Evolutionary conservation across 768 basidiomycete genomes (phyloP), one percentile per base, ranked within the genome.

Genomic region (Russula virescens): DNA sequence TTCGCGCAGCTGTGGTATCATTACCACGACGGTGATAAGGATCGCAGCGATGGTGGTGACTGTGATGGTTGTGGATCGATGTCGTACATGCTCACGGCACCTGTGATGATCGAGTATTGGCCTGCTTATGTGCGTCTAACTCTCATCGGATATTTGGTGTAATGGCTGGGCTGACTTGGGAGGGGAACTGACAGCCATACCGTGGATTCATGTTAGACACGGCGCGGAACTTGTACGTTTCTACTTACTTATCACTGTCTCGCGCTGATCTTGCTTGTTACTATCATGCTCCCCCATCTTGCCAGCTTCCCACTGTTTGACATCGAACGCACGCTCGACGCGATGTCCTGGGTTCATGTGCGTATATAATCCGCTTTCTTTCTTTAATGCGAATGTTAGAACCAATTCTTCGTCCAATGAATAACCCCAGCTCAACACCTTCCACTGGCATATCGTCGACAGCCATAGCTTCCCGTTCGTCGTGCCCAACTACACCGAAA

Each of bases 151-250:
- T 2, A 1, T 2, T 38, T 47, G 31, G 2, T 11, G 14, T 13
- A n/a, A 13, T 49, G 43, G 14, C 16, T 45, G 6, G n/a, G 28
- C 49, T 25, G 25, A 25, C 35, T 38, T 47, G 28, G 61, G 45
- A 45, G 52, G n/a, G 52, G 26, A 26, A 31, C 31, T 49, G 14
- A 16, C 5, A 88, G 86, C 85, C 86, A 0, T 89, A 86, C 70
- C 82, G 91, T 23, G 89, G 87, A 9, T 79, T 91, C 59, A 82
- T 92, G 82, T 79, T 94, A 14, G 91, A 94, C 70, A 93, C 91
- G 0, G 78, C 89, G 1, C 77, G 91, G 26, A 87, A 91, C 74
- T 94, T 35, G 62, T 63, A 53, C 61, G 85, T 40, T 28, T n/a
- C 21, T 35, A n/a, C 35, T 14, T 5, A 7, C 1, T 0, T 21